phyloP scores from a whole-genome alignment of 1,284 basidiomycete species.

The Termitomyces sp. region DNA sequence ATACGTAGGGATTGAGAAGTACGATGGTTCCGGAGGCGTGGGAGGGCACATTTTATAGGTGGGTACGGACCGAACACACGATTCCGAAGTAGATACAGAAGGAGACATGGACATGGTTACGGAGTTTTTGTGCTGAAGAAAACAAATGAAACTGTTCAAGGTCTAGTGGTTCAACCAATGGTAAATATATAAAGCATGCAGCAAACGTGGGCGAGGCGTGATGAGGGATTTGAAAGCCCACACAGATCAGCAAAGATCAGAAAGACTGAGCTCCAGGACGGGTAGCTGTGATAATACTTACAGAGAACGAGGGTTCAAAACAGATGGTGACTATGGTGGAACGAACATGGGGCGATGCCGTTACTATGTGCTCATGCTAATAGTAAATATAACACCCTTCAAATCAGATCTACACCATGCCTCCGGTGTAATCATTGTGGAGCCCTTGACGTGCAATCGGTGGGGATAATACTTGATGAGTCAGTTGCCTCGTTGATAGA shows the following conservation, averaged over 20 bases:
- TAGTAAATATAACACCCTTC: constrained; percentile 1
- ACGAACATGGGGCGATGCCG: constrained; percentile 2
- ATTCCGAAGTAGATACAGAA: constrained; percentile 15
- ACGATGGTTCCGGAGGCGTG: constrained; percentile 11
- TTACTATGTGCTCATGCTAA: background rate
- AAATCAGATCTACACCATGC: constrained; percentile 1
- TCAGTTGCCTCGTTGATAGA: constrained; percentile 10
- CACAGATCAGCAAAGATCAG: constrained; percentile 4
- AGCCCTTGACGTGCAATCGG: constrained; percentile 2
- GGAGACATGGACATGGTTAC: constrained; percentile 11
- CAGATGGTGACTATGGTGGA: background rate
- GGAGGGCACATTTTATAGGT: constrained; percentile 13
- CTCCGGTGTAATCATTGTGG: constrained; percentile 8
- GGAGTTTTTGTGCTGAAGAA: background rate
- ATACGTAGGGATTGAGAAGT: constrained; percentile 15
- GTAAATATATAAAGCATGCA: constrained; percentile 12
- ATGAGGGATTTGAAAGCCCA: constrained; percentile 4
- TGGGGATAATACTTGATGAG: constrained; percentile 7
- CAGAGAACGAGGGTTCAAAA: constrained; percentile 1
- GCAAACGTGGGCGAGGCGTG: constrained; percentile 12
- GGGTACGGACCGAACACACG: constrained; percentile 9
- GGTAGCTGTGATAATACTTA: background rate
- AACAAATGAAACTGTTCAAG: background rate
- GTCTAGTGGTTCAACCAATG: constrained; percentile 1
- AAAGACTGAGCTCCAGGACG: background rate